Conservation (phyloP, 768 basidiomycete species). For the Nidularia pulvinata region DNA sequence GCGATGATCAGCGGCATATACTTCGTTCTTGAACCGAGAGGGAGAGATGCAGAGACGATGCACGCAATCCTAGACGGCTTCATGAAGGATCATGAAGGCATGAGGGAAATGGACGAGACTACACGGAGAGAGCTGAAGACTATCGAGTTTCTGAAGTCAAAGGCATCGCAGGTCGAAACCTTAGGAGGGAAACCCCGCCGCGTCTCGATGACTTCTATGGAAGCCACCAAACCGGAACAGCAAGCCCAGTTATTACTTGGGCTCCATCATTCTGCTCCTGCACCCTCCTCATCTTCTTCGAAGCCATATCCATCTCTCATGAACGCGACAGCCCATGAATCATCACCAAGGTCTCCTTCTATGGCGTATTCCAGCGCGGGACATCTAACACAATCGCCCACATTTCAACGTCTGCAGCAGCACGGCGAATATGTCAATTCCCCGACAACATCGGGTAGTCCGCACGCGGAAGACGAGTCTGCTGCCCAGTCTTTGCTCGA, state of each 20-base stretch:
- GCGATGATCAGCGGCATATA: conserved; percentile 91
- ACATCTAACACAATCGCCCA: conserved; percentile 43
- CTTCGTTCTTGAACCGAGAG: conserved; percentile 76
- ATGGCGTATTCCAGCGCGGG: conserved; percentile 18
- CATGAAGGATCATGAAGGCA: conserved; percentile 63
- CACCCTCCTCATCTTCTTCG: conserved; percentile 22
- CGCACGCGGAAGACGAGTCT: conserved; percentile 71
- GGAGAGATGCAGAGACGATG: conserved; percentile 69
- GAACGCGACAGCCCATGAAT: conserved; percentile 10
- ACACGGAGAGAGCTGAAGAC: conserved; percentile 83
- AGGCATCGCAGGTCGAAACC: conserved; percentile 54
- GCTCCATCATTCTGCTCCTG: conserved; percentile 37
- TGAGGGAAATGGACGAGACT: conserved; percentile 78
- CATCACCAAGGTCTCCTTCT: conserved; percentile 25
- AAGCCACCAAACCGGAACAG: conserved; percentile 31
- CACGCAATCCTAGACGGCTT: conserved; percentile 80
- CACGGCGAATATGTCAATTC: conserved; percentile 49
- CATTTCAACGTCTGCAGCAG: conserved; percentile 65
- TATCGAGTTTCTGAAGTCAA: conserved; percentile 77
- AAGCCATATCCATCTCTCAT: conserved; percentile 27
- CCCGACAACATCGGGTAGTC: conserved; percentile 69
- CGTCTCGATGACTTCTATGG: conserved; percentile 16
- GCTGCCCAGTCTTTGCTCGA: conserved; percentile 79
- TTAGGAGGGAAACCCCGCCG: conserved; percentile 25
- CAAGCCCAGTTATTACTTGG: conserved; percentile 53